Evolutionary conservation across 495 filamentous ascomycete species (phyloP), one percentile per base, ranked within the genome.

Genomic region (Hypomontagnella monticulosa): DNA sequence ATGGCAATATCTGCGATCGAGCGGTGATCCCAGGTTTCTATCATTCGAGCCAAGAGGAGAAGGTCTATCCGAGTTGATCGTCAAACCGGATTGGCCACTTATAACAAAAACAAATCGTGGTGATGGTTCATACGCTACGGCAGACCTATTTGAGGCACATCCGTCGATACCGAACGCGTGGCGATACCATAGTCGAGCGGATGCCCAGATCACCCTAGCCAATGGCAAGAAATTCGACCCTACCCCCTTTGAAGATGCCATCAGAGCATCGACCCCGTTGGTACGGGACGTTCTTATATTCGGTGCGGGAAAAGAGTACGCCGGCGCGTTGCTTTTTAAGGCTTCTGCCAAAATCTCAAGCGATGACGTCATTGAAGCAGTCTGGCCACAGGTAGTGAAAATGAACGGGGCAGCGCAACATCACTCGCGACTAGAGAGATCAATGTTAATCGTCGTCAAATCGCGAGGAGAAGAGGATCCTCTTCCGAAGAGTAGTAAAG

Each of bases 211-310:
- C 38, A 86, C 83, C 0, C 75, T 91, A 4, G 75, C 85, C 12
- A 91, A 88, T 11, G 88, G 88, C 0, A 88, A 89, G 74, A 90
- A 91, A 56, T 88, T 89, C 32, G 87, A 88, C 60, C 87, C 88
- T 4, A 81, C 85, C 15, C 84, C 84, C 1, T 69, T 90, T 12
- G 88, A 91, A 76, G 81, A 70, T 38, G 66, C 70, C 3, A 75
- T 86, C 9, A 50, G 61, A 11, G 58, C 73, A 20, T 72, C 74
- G 15, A 61, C 38, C 9, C 32, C 30, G 0, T 56, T 78, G 4
- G 20, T 84, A n/a, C 48, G 56, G 9, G 79, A 84, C 51, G 78
- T 78, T 10, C 67, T 84, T 4, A 71, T 85, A 4, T 84, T 85
- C 59, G 84, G 83, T 0, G 79, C 77, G 50, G 76, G 74, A 10